Evolutionary conservation across 176 grass and related monocot species (phyloP).

Genomic region (Bothriochloa decipiens): DNA sequence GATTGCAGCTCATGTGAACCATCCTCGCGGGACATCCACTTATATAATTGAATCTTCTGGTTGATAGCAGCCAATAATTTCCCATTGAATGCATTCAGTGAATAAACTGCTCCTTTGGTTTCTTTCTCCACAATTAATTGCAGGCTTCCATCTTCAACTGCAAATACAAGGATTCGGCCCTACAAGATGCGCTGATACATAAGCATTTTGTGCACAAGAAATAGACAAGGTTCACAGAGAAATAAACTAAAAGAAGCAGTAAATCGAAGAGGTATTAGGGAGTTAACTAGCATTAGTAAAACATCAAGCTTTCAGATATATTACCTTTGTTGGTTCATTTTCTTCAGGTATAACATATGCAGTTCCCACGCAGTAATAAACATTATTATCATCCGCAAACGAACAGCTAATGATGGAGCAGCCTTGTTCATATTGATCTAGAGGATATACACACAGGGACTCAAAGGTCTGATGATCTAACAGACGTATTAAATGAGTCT

Average conservation of each 20-base stretch:
- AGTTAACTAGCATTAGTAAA: not conserved
- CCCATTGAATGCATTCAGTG: slow-evolving; percentile 88
- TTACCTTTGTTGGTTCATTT: slow-evolving; percentile 90
- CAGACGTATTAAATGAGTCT: slow-evolving; percentile 78
- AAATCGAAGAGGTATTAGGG: not conserved
- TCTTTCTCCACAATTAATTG: slow-evolving; percentile 88
- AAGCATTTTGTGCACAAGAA: slow-evolving; percentile 31
- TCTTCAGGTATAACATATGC: slow-evolving; percentile 94
- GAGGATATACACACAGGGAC: slow-evolving; percentile 66
- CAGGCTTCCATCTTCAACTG: slow-evolving; percentile 81
- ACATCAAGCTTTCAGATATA: not conserved
- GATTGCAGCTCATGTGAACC: slow-evolving; percentile 80
- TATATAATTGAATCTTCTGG: slow-evolving; percentile 94
- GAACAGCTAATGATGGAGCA: slow-evolving; percentile 93
- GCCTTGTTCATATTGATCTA: slow-evolving; percentile 83
- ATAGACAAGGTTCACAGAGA: not conserved
- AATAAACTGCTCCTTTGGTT: slow-evolving; percentile 92
- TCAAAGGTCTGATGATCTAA: slow-evolving; percentile 95
- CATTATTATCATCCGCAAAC: slow-evolving; percentile 84
- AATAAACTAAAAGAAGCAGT: slow-evolving; percentile 3
- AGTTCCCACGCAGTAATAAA: slow-evolving; percentile 91
- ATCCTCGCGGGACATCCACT: slow-evolving; percentile 75
- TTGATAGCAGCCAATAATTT: slow-evolving; percentile 95
- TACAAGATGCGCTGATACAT: slow-evolving; percentile 35
- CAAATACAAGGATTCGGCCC: slow-evolving; percentile 93